phyloP scores from a whole-genome alignment of 306 rosid genomes.

The Geum urbanum region DNA sequence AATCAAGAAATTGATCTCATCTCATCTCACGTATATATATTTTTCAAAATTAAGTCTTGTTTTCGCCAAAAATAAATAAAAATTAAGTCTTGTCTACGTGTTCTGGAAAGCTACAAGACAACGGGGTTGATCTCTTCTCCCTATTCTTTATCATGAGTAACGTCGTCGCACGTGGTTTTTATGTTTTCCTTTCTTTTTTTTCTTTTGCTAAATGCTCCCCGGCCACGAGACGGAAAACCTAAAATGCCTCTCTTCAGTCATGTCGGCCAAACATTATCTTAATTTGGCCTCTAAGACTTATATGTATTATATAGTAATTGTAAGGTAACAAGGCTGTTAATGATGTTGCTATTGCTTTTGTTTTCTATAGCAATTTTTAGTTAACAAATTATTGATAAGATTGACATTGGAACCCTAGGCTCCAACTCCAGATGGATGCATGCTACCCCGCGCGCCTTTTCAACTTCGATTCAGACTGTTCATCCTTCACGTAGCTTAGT shows the following conservation, averaged over 20 bases:
- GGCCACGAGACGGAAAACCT: slow-evolving; percentile 33
- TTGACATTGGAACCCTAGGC: not conserved
- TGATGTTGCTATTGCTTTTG: not conserved
- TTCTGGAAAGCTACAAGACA: slow-evolving; percentile 10
- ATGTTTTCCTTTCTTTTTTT: slow-evolving; percentile 1
- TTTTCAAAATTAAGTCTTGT: no score
- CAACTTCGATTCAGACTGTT: not conserved
- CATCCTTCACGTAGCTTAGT: no score
- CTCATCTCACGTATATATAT: no score
- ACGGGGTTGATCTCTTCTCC: not conserved
- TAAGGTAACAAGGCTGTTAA: not conserved
- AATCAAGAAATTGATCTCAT: no score
- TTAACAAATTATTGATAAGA: not conserved
- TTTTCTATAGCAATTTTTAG: not conserved
- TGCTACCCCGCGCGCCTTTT: not conserved
- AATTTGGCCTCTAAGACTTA: not conserved
- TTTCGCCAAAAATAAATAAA: not conserved
- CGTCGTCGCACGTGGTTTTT: not conserved
- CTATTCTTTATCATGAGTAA: not conserved
- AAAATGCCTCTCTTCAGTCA: not conserved
- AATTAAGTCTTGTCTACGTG: not conserved
- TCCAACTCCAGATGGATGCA: not conserved
- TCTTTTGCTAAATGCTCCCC: slow-evolving; percentile 30
- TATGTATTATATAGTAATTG: not conserved
- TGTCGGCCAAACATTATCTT: slow-evolving; percentile 41